phyloP scores from a whole-genome alignment of 2,329 filamentous ascomycete genomes.

The Thelonectria discophora region DNA sequence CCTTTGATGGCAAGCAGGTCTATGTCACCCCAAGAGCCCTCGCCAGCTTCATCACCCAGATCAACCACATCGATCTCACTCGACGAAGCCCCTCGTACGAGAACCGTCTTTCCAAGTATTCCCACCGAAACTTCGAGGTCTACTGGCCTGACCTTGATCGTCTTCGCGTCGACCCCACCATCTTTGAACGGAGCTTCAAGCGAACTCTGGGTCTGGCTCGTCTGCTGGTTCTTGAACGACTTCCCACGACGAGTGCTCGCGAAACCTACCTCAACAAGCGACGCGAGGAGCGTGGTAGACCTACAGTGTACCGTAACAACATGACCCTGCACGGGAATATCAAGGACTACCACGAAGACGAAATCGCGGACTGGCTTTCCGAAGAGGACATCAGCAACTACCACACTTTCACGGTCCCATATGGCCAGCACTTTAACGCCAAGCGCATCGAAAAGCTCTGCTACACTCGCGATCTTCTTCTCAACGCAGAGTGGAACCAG shows the following conservation, averaged over 20 bases:
- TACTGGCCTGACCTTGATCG: conserved; percentile 81
- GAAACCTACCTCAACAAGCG: conserved; percentile 76
- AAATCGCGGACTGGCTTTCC: conserved; percentile 84
- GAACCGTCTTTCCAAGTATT: conserved; percentile 86
- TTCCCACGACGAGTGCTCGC: conserved; percentile 74
- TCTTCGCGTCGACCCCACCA: conserved; percentile 81
- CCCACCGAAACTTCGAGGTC: conserved; percentile 83
- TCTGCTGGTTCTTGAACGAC: conserved; percentile 79
- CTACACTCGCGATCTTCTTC: conserved; percentile 81
- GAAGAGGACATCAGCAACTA: conserved; percentile 82
- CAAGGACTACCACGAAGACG: conserved; percentile 80
- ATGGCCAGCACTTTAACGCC: conserved; percentile 68
- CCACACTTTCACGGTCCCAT: conserved; percentile 78
- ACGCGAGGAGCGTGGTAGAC: conserved; percentile 76
- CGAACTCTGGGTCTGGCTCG: conserved; percentile 80
- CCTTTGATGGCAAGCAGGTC: conserved; percentile 83
- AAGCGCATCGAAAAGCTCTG: conserved; percentile 83
- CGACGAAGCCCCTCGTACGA: conserved; percentile 88
- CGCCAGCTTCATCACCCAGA: conserved; percentile 81
- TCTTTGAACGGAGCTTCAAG: conserved; percentile 83
- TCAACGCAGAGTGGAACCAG: conserved; percentile 90
- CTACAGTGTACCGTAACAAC: conserved; percentile 55
- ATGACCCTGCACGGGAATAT: conserved; percentile 69
- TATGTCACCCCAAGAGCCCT: conserved; percentile 81
- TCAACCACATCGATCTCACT: conserved; percentile 81